Conservation (phyloP, 169 alveolate species). For the Fabrea salina region DNA sequence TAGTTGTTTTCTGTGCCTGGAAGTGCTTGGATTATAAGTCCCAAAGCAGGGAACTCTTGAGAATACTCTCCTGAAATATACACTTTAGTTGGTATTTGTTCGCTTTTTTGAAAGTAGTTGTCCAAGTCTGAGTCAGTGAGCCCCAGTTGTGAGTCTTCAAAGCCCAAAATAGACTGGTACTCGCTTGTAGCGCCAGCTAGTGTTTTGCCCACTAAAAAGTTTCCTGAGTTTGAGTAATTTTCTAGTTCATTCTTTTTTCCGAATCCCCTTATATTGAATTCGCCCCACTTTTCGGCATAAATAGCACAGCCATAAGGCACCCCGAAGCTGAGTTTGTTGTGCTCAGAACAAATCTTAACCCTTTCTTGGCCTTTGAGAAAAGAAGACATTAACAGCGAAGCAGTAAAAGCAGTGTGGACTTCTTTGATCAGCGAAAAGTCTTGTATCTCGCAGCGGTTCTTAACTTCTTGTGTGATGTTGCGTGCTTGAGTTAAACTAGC, state of each 20-base stretch:
- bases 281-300: background rate
- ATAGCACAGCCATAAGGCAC: background rate
- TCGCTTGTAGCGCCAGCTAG: background rate
- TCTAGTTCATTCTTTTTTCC: background rate
- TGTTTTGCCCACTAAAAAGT: background rate
- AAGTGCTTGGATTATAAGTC: background rate
- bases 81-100: background rate
- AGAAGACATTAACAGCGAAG: background rate
- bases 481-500: background rate
- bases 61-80: background rate
- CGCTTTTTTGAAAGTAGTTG: background rate
- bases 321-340: background rate
- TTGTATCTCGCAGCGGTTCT: background rate
- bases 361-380: background rate
- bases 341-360: background rate
- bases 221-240: background rate
- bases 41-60: background rate
- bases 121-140: background rate
- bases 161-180: background rate
- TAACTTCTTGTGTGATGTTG: background rate
- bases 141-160: background rate
- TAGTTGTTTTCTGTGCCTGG: background rate
- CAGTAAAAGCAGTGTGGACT: background rate
- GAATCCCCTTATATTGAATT: background rate
- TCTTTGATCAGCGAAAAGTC: background rate